Base-by-base conservation (phyloP, 2,329 filamentous ascomycete genomes). In the Colletotrichum sublineola region DNA sequence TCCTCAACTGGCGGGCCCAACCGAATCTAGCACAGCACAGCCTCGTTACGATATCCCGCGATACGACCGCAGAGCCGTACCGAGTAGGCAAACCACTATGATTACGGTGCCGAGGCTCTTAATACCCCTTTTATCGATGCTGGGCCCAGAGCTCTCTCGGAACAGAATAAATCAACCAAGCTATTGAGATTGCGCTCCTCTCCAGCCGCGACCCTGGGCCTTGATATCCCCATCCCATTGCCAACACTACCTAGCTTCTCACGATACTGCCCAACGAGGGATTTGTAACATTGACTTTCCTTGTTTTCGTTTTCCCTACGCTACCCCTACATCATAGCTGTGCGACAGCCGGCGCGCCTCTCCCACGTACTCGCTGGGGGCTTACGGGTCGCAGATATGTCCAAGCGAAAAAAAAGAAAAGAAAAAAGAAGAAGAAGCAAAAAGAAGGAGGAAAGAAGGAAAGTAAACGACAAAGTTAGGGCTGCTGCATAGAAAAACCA, bases 1-100 rank as follows among this genome's bases (percentile, higher is more conserved):
- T 67, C 63, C 64, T 58, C 58, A 57, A 58, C 46, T 9, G 57
- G 63, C 68, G 68, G 68, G 69, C 53, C 60, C 69, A 68, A 52
- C 69, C 69, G 57, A 72, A 50, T 52, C 42, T 36, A 63, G 69
- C 69, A 72, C 69, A 63, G 69, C 69, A 72, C 69, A 38, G 65
- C 69, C 69, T 63, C 65, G n/a, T 40, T 53, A 33, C 46, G 15
- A 53, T 53, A 14, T 38, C 3, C n/a, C 33, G 33, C 24, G 29
- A 24, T 44, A 33, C 24, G 40, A 42, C 56, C 9, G 24, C 38
- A 58, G 12, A 9, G 14, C 36, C 5, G 18, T 29, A 38, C n/a
- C 11, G 11, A 38, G 12, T 36, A 31, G 4, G 24, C 24, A 24
- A 24, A 33, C 29, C 38, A 9, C 53, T 8, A 31, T 38, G 18